These are phyloP conservation scores for Raffaelea deltoideospora DNA, from an alignment of 2,329 filamentous ascomycete genomes.

Conservation along the genomic window DNA sequence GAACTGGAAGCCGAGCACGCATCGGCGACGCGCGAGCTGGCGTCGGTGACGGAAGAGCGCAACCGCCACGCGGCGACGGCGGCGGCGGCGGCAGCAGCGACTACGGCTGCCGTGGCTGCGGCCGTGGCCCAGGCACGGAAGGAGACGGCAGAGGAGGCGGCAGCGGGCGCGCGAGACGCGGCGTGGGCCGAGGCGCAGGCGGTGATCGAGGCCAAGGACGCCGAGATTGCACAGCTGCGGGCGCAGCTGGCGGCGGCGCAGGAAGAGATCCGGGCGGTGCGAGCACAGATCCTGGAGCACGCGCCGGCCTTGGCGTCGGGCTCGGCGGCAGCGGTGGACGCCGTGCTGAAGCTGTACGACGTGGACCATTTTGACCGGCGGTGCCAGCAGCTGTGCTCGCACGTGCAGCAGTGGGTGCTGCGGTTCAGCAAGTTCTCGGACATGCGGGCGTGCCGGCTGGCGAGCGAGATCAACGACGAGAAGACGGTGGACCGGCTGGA, in stretches of 20 bases:
- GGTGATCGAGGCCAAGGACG: slow-evolving; percentile 65
- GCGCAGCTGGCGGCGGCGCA: slow-evolving; percentile 62
- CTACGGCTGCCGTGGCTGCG: no score
- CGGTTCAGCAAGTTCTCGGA: slow-evolving; percentile 98
- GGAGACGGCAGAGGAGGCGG: slow-evolving; percentile 49
- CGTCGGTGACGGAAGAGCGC: slow-evolving; percentile 46
- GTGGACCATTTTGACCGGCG: slow-evolving; percentile 92
- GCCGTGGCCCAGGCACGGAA: background rate
- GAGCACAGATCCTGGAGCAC: slow-evolving; percentile 40
- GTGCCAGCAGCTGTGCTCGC: slow-evolving; percentile 87
- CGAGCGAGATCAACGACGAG: slow-evolving; percentile 74
- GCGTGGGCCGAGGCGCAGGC: slow-evolving; percentile 1
- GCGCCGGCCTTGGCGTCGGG: slow-evolving; percentile 44
- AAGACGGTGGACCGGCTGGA: slow-evolving; percentile 90
- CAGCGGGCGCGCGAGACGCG: slow-evolving; percentile 49
- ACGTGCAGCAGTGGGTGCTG: slow-evolving; percentile 94
- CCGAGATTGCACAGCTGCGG: slow-evolving; percentile 65
- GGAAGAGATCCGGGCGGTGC: slow-evolving; percentile 41
- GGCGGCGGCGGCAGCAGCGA: no score
- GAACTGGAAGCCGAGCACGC: slow-evolving; percentile 53
- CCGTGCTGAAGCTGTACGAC: slow-evolving; percentile 67
- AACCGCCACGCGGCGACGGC: slow-evolving; percentile 19
- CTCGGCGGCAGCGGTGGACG: no score
- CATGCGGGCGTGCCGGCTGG: slow-evolving; percentile 70
- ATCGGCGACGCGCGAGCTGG: slow-evolving; percentile 53